Evolutionary conservation across 306 rosid species (phyloP).

Genomic region (Delonix regia): DNA sequence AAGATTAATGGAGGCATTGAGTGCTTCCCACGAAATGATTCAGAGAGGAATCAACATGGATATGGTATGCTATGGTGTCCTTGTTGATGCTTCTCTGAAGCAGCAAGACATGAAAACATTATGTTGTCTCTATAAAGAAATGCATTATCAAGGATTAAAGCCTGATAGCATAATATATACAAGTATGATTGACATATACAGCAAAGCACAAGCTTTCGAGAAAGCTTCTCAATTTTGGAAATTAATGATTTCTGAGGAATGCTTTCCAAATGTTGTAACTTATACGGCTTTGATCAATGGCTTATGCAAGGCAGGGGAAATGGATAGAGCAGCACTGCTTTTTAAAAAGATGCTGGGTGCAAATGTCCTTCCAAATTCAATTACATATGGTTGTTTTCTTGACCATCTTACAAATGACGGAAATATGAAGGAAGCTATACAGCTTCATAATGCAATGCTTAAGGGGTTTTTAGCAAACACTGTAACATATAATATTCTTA

Average conservation of each 20-base stretch:
- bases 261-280: slow-evolving; percentile 78
- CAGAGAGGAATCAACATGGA: slow-evolving; percentile 82
- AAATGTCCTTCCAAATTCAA: slow-evolving; percentile 62
- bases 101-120: slow-evolving; percentile 52
- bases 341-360: slow-evolving; percentile 63
- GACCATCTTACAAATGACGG: slow-evolving; percentile 74
- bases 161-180: slow-evolving; percentile 86
- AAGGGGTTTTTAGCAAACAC: slow-evolving; percentile 69
- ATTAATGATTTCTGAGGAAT: slow-evolving; percentile 75
- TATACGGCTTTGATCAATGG: slow-evolving; percentile 87
- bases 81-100: slow-evolving; percentile 72
- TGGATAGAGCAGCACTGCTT: slow-evolving; percentile 64
- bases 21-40: slow-evolving; percentile 71
- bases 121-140: slow-evolving; percentile 62
- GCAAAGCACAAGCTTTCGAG: slow-evolving; percentile 66
- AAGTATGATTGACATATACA: slow-evolving; percentile 75
- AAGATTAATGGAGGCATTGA: slow-evolving; percentile 72
- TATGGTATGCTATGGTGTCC: slow-evolving; percentile 79
- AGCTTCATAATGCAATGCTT: slow-evolving; percentile 73
- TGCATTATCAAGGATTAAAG: slow-evolving; percentile 67
- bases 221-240: slow-evolving; percentile 73
- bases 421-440: slow-evolving; percentile 73
- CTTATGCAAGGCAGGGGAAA: slow-evolving; percentile 75
- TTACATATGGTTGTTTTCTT: slow-evolving; percentile 82
- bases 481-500: slow-evolving; percentile 78